Base-by-base conservation (phyloP, 768 basidiomycete genomes). In the Cystobasidiopsis lactophilus region DNA sequence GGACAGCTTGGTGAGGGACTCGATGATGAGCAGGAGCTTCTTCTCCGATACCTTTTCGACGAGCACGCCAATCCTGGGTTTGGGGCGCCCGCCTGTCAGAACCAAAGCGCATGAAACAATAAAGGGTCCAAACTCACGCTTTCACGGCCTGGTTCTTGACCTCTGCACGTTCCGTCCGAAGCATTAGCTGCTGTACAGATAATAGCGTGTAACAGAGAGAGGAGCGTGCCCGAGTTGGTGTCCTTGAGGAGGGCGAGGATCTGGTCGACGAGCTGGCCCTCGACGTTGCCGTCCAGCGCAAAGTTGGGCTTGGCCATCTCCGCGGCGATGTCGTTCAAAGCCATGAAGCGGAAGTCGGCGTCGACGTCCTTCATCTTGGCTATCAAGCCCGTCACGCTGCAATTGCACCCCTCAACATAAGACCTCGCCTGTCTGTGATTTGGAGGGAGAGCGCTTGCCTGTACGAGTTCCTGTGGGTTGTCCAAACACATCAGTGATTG, bases 71-170 rank as follows among this genome's bases (percentile, higher is more conserved):
- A 96, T 69, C 62, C 89, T 95, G 56, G 4, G 21, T 7, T n/a
- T 7, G 33, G 33, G 33, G 7, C 33, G 33, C 33, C 33, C 33
- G 33, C 16, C 33, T 7, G 33, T 35, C 33, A 7, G n/a, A 1
- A 13, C 45, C 18, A 24, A 26, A 38, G 19, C 19, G 10, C 11
- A 21, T 31, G 18, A n/a, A 19, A 9, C 18, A 26, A 7, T 26
- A 10, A 10, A 43, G 9, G 40, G 40, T 38, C 11, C 18, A n/a
- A 13, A 65, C 74, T 50, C 60, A 83, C 91, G 86, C 89, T 70
- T 89, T 86, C 11, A 93, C 91, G 2, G 86, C 85, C 66, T 85
- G 81, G 63, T 93, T 93, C 72, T 96, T 96, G 58, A 96, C 93
- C 71, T 98, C 93, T 35, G 16, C 9, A n/a, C n/a, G n/a, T n/a